Evolutionary conservation across 192 early-diverging fungal species (phyloP), one percentile per base, ranked within the genome.

Genomic region (Coemansia sp.): DNA sequence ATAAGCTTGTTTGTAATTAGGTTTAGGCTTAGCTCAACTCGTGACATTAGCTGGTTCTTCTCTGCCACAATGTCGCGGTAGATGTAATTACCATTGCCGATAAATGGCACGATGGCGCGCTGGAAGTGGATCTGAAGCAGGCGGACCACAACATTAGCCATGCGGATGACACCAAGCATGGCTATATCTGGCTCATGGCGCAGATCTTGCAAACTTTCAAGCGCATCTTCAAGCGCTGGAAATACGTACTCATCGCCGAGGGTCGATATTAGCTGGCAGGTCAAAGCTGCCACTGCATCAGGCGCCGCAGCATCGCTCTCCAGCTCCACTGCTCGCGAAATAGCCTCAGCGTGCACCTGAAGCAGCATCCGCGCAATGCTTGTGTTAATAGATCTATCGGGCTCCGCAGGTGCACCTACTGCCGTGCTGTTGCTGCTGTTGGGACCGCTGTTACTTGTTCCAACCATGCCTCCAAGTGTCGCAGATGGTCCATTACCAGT

Each of bases 11-110:
- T 68, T 41, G 92, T 74, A 22, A 95, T 82, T 2, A 81, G 67
- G 69, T 98, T 98, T 10, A 94, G 81, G 65, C 88, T 89, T 31
- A 78, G 65, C 74, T 99, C 96, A 2, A 97, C 72, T 3, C 80
- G 81, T 49, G 87, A 78, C 85, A 97, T 93, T 60, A 95, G 87
- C 57, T 86, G 88, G 77, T 98, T 99, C 73, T 98, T 98, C 23
- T 85, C 82, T 7, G 86, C 76, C 6, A 96, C 90, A 21, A 89
- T 87, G 31, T 98, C 93, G 27, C 95, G 86, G 66, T 98, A 94
- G 0, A 90, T 56, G 54, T 81, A 72, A 63, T 56, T 75, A 65
- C 65, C 63, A 21, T 69, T 71, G 49, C 73, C 78, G 3, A 75
- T 65, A 54, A 71, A 81, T 21, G 78, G 78, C 60, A 76, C 67